Conservation (phyloP, 345 rosid species). For the Camelina hispida region DNA sequence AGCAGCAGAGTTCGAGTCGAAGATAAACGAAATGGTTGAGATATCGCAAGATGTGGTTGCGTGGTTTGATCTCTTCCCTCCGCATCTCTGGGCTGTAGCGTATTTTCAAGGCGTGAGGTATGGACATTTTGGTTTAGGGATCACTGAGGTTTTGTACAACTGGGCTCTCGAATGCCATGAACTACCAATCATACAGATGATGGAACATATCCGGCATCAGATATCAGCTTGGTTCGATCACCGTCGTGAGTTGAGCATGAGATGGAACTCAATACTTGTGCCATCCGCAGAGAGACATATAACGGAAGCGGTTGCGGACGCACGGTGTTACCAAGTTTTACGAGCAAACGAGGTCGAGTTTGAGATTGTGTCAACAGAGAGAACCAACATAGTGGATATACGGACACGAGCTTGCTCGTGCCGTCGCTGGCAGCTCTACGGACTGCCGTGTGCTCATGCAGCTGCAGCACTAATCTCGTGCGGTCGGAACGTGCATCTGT, state of each 20-base stretch:
- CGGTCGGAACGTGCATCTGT: slow-evolving; percentile 74
- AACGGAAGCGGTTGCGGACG: slow-evolving; percentile 79
- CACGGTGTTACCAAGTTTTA: slow-evolving; percentile 93
- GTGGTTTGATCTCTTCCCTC: slow-evolving; percentile 86
- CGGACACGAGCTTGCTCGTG: slow-evolving; percentile 85
- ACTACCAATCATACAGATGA: slow-evolving; percentile 90
- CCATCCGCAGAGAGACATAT: slow-evolving; percentile 92
- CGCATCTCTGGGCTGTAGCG: slow-evolving; percentile 92
- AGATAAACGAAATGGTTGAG: slow-evolving; percentile 88
- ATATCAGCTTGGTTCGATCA: slow-evolving; percentile 62
- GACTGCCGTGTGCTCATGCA: slow-evolving; percentile 94
- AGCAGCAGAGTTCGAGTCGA: slow-evolving; percentile 75
- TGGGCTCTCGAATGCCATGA: slow-evolving; percentile 99
- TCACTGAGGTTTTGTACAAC: slow-evolving; percentile 78
- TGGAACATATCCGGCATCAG: slow-evolving; percentile 83
- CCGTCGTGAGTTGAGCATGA: slow-evolving; percentile 78
- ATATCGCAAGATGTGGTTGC: slow-evolving; percentile 73
- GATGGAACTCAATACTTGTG: slow-evolving; percentile 86
- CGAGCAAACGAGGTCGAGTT: slow-evolving; percentile 97
- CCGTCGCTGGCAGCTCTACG: slow-evolving; percentile 94
- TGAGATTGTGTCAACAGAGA: slow-evolving; percentile 95
- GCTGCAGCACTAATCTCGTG: slow-evolving; percentile 97
- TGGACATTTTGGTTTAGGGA: slow-evolving; percentile 87
- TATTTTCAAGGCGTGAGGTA: slow-evolving; percentile 88
- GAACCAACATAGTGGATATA: slow-evolving; percentile 95